A percentile compares a stretch with the other conserved stretches of the same genome.
These are phyloP conservation scores for Decorospora gaudefroyi DNA, from an alignment of 2,329 filamentous ascomycete species.

Conservation along the genomic window DNA sequence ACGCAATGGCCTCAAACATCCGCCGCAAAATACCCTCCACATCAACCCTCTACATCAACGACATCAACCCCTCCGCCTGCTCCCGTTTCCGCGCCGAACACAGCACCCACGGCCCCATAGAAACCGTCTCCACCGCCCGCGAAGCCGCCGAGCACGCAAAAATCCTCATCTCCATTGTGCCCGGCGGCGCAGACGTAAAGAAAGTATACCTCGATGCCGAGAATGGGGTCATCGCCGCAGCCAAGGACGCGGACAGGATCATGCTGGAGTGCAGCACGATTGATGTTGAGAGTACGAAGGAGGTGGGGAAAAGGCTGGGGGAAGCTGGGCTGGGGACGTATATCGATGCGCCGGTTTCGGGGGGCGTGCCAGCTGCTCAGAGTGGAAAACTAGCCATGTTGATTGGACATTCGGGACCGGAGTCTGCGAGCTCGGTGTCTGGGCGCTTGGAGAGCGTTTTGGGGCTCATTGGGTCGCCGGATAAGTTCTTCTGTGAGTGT, in stretches of 20 bases:
- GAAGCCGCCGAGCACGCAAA: constrained; percentile 37
- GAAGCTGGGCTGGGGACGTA: constrained; percentile 25
- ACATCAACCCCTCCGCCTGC: constrained; percentile 33
- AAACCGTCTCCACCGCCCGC: constrained; percentile 32
- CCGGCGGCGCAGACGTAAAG: constrained; percentile 33
- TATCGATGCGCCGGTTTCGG: constrained; percentile 42
- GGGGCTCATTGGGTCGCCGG: constrained; percentile 30
- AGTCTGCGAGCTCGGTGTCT: constrained; percentile 9
- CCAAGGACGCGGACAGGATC: constrained; percentile 24
- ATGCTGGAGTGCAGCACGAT: constrained; percentile 44
- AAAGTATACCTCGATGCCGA: constrained; percentile 37
- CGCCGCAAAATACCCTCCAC: constrained; percentile 29
- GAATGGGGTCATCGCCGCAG: constrained; percentile 32
- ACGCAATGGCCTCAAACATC: constrained; percentile 41
- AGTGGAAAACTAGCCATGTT: constrained; percentile 34
- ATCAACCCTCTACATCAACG: constrained; percentile 37
- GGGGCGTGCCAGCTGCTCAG: constrained; percentile 40
- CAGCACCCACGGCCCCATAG: constrained; percentile 26
- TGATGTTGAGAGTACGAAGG: constrained; percentile 34
- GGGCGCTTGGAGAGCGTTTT: constrained; percentile 20
- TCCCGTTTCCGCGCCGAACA: constrained; percentile 30
- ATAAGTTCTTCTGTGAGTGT: constrained; percentile 42
- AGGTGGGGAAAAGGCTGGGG: constrained; percentile 27
- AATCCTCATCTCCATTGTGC: constrained; percentile 39
- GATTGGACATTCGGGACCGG: constrained; percentile 31